Conservation (phyloP, 2,329 filamentous ascomycete species). For the Fusarium pseudocircinatum region DNA sequence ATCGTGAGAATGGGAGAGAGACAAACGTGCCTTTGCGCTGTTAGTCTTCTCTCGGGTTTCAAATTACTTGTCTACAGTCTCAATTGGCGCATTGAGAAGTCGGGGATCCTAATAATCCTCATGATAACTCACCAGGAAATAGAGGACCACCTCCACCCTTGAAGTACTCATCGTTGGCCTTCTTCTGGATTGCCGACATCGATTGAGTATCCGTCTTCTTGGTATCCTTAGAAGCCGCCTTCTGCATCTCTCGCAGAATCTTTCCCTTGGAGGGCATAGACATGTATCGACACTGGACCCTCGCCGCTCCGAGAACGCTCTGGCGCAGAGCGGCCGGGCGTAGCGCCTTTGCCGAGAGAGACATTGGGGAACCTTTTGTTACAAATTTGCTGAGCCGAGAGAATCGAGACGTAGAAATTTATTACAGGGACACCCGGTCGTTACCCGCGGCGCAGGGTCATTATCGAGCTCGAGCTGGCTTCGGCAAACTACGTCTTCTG, state of each 20-base stretch:
- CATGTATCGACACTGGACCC: constrained; percentile 41
- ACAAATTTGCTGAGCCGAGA: neutral
- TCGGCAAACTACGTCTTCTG: neutral
- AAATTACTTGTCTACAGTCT: neutral
- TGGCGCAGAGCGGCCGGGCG: constrained; percentile 36
- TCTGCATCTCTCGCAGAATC: constrained; percentile 45
- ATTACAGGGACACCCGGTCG: constrained; percentile 20
- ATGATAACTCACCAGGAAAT: constrained; percentile 46
- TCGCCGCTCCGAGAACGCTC: constrained; percentile 32
- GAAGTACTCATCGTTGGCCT: constrained; percentile 48
- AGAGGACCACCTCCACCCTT: constrained; percentile 46
- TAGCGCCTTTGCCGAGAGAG: constrained; percentile 30
- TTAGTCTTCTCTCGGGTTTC: neutral
- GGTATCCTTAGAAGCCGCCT: constrained; percentile 32
- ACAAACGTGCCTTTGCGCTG: constrained; percentile 58
- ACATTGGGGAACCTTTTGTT: constrained; percentile 23
- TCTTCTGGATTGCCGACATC: constrained; percentile 46
- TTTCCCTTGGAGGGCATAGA: constrained; percentile 39
- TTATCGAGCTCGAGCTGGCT: constrained; percentile 36
- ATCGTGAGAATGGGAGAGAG: constrained; percentile 51
- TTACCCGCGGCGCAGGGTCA: constrained; percentile 41
- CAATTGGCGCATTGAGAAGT: neutral
- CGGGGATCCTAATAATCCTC: neutral
- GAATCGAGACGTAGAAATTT: neutral
- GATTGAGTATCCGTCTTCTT: constrained; percentile 42